phyloP scores from a whole-genome alignment of 768 basidiomycete genomes.

The Chalciporus pseudorubinellus region DNA sequence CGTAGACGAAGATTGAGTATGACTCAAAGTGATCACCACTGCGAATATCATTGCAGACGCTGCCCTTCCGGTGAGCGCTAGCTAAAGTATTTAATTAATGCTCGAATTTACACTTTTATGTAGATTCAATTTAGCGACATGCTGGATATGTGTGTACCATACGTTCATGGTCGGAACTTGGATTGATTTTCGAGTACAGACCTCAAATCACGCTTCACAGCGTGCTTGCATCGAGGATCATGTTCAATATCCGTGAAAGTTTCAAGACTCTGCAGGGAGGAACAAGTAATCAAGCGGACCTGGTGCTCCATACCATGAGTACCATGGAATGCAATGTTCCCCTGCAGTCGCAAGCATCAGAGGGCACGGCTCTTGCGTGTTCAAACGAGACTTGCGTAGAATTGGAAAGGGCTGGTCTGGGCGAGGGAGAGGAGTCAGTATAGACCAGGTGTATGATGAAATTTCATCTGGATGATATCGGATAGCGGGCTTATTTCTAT shows the following conservation, averaged over 20 bases:
- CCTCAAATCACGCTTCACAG: constrained; percentile 1
- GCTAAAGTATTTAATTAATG: background rate
- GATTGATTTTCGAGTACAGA: background rate
- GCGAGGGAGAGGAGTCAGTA: too few species aligned
- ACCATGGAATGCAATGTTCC: background rate
- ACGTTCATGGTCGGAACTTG: too few species aligned
- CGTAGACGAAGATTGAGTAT: background rate
- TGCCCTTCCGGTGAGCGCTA: background rate
- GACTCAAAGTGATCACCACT: background rate
- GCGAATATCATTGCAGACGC: constrained; percentile 1
- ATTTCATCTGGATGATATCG: too few species aligned
- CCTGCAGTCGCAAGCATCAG: background rate
- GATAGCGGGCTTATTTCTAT: too few species aligned
- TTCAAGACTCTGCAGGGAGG: background rate
- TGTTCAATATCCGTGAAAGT: constrained; percentile 6
- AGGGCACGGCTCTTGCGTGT: background rate
- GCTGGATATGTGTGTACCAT: background rate
- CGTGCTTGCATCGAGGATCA: constrained; percentile 5
- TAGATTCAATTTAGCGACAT: background rate
- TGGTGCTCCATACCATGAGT: background rate
- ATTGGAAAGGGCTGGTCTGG: too few species aligned
- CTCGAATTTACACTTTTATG: background rate
- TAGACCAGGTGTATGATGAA: too few species aligned
- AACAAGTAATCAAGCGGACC: background rate
- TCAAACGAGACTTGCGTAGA: background rate